Conservation (phyloP, 78 protist genomes). For the Dictyostelium brefeldianum region DNA sequence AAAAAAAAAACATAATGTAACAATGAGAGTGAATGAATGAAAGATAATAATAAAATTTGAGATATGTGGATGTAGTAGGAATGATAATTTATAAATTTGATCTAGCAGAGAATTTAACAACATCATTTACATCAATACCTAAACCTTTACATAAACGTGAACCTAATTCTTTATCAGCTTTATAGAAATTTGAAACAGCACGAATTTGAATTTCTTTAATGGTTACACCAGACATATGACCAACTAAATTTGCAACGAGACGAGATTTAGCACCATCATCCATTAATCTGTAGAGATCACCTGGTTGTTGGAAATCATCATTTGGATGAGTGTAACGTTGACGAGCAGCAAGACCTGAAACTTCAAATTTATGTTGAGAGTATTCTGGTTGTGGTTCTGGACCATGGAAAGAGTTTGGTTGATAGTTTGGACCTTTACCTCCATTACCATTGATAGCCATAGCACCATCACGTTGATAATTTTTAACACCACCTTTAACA, state of each 20-base stretch:
- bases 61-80: neutral
- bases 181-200: slow-evolving; percentile 66
- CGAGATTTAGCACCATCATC: slow-evolving; percentile 72
- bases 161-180: slow-evolving; percentile 80
- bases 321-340: slow-evolving; percentile 44
- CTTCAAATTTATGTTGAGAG: neutral
- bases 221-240: slow-evolving; percentile 75
- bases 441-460: slow-evolving; percentile 81
- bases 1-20: neutral
- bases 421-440: slow-evolving; percentile 83
- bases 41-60: too few relatives aligned
- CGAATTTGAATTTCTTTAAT: slow-evolving; percentile 58
- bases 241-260: slow-evolving; percentile 66
- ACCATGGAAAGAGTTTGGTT: slow-evolving; percentile 78
- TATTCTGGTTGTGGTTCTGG: slow-evolving; percentile 51
- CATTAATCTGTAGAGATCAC: slow-evolving; percentile 78
- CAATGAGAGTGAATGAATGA: neutral
- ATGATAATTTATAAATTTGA: slow-evolving; percentile 54
- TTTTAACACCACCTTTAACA: slow-evolving; percentile 57
- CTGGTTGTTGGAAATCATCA: slow-evolving; percentile 81
- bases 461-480: slow-evolving; percentile 82
- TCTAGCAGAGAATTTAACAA: slow-evolving; percentile 42
- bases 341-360: slow-evolving; percentile 51
- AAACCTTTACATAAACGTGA: slow-evolving; percentile 71
- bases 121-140: slow-evolving; percentile 76